phyloP scores from a whole-genome alignment of 73 alveolate species.

The Stentor coeruleus region DNA sequence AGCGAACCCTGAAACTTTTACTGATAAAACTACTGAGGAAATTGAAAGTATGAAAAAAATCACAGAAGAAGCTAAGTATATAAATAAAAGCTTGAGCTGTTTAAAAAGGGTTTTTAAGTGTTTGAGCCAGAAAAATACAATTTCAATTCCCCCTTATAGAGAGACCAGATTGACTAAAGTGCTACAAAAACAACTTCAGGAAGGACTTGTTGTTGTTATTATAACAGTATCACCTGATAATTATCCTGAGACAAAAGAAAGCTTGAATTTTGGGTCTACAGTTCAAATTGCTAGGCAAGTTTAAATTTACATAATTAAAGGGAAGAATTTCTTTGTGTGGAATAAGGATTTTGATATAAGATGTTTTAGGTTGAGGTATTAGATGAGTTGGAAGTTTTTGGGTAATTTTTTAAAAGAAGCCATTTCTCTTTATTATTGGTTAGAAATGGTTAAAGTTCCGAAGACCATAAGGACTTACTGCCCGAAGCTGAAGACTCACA shows the following conservation, averaged over 20 bases:
- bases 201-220: neutral
- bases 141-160: neutral
- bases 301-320: too few relatives aligned
- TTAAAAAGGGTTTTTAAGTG: neutral
- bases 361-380: too few relatives aligned
- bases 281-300: constrained; percentile 10
- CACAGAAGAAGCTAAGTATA: neutral
- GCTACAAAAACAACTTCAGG: neutral
- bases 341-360: too few relatives aligned
- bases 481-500: too few relatives aligned
- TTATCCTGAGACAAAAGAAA: neutral
- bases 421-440: too few relatives aligned
- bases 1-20: constrained; percentile 30
- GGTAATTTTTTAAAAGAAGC: too few relatives aligned
- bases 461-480: too few relatives aligned
- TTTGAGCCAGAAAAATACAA: neutral
- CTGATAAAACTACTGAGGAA: constrained; percentile 8
- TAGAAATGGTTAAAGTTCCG: too few relatives aligned
- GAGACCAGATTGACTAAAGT: neutral
- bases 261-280: constrained; percentile 1
- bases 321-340: too few relatives aligned
- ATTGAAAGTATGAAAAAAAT: constrained; percentile 7
- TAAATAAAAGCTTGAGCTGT: neutral
- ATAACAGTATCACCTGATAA: constrained; percentile 16
- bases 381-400: too few relatives aligned